These are phyloP conservation scores for thale cress (Arabidopsis thaliana) DNA, from an alignment of 345 rosid genomes.

Conservation along the genomic window DNA sequence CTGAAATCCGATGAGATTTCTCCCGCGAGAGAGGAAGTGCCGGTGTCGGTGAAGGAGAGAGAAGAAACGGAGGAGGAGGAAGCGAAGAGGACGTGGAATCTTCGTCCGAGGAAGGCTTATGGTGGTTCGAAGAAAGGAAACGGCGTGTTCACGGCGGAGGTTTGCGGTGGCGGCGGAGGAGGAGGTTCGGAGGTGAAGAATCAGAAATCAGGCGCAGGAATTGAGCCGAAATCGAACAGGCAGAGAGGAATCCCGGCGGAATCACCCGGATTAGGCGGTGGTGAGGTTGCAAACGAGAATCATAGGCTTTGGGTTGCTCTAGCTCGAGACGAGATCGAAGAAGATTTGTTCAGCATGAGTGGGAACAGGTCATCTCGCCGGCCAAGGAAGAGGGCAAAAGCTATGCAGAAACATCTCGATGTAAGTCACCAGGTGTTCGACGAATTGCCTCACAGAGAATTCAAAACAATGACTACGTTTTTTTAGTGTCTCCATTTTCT, in stretches of 20 bases:
- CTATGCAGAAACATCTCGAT: constrained; percentile 77
- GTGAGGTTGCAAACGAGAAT: constrained; percentile 63
- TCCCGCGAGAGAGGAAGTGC: constrained; percentile 32
- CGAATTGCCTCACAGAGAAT: constrained; percentile 26
- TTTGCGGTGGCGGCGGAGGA: constrained; percentile 26
- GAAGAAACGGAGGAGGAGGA: constrained; percentile 46
- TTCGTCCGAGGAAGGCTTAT: constrained; percentile 64
- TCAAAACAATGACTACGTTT: background rate
- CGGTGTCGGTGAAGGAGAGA: constrained; percentile 36
- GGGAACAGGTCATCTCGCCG: constrained; percentile 83
- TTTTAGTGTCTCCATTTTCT: background rate
- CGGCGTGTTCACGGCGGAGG: constrained; percentile 29
- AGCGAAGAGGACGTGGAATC: constrained; percentile 75
- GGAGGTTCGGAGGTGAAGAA: constrained; percentile 36
- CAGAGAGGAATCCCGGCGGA: constrained; percentile 69
- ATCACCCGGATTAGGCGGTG: constrained; percentile 49
- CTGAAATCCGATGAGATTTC: constrained; percentile 33
- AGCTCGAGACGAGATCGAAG: constrained; percentile 89
- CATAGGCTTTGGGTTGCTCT: constrained; percentile 74
- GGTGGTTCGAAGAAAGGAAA: constrained; percentile 35
- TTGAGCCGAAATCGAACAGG: constrained; percentile 66
- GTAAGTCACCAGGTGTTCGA: constrained; percentile 53
- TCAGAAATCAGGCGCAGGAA: constrained; percentile 43
- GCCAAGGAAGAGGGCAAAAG: constrained; percentile 77
- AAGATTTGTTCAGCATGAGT: constrained; percentile 83